Conservation (phyloP, 2,329 filamentous ascomycete species). For the Myotisia sp. region DNA sequence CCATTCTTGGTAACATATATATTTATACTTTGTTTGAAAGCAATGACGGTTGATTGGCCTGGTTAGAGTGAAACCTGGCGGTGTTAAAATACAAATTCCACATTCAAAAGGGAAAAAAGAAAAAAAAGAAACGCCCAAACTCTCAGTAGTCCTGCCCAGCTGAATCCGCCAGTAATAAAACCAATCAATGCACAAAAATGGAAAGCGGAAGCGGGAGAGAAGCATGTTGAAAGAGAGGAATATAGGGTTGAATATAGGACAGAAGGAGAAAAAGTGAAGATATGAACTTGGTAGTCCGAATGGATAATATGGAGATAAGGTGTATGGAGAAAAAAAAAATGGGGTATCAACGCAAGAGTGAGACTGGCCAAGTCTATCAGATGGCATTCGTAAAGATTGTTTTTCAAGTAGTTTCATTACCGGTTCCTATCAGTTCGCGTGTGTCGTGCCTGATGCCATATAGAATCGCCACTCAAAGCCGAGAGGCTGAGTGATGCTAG, state of each 20-base stretch:
- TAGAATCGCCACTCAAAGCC: conserved; percentile 33
- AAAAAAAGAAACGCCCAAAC: too few species aligned
- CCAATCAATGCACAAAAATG: conserved; percentile 1
- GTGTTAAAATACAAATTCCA: too few species aligned
- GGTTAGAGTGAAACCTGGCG: too few species aligned
- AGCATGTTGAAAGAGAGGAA: neutral
- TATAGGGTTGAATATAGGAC: conserved; percentile 2
- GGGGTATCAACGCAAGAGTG: conserved; percentile 3
- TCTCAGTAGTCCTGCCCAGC: too few species aligned
- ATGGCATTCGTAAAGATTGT: too few species aligned
- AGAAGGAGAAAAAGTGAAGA: conserved; percentile 3
- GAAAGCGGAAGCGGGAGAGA: neutral
- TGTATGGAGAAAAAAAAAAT: conserved; percentile 3
- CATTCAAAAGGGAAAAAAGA: too few species aligned
- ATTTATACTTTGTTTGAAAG: too few species aligned
- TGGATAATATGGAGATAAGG: conserved; percentile 4
- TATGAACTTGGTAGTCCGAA: conserved; percentile 4
- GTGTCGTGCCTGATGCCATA: conserved; percentile 29
- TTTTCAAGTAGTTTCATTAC: conserved; percentile 14
- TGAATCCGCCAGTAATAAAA: too few species aligned
- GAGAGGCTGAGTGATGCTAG: conserved; percentile 32
- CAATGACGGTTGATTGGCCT: too few species aligned
- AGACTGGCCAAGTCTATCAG: too few species aligned
- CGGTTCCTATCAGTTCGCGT: conserved; percentile 23
- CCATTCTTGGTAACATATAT: too few species aligned